Evolutionary conservation across 768 basidiomycete species (phyloP), one percentile per base, ranked within the genome.

Genomic region (Phylloporus sp.): DNA sequence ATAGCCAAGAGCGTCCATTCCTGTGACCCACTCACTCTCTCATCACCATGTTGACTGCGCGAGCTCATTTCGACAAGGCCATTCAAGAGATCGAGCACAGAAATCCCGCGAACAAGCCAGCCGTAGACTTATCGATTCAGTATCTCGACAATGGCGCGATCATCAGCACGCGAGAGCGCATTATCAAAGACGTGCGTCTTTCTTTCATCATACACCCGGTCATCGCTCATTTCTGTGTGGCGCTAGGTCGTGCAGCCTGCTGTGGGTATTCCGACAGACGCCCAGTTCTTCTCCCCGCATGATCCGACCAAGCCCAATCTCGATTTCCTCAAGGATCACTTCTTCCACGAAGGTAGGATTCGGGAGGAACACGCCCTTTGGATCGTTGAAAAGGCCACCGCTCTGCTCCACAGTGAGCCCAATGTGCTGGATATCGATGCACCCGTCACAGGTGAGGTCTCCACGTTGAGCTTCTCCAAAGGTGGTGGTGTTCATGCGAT

Each of bases 261-360:
- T 2, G 70, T 78, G 49, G 65, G 72, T 55, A 76, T 76, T 44
- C 91, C 89, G 0, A 82, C 82, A 5, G 85, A 91, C 55, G 80
- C 77, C 15, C 81, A 92, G 56, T 84, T 93, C 71, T 92, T 84
- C 74, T 84, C 87, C 44, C 73, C 75, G 26, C 69, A 74, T 40
- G 85, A 85, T 60, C 76, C 74, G 18, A 72, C 72, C n/a, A 85
- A 85, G 58, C 85, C 85, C 23, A 81, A 86, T 62, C 79, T 86
- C 50, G 84, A 81, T 5, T 86, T 84, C 67, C 73, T 88, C 52
- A 87, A 86, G 71, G 86, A 86, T 61, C 85, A 88, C 68, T 86
- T 87, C 69, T 84, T 86, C 65, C 74, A 85, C 39, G 85, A 86
- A 62, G 85, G 85, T 0, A 70, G 85, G 29, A 56, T 86, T 45